A percentile compares a stretch with the other conserved stretches of the same genome.
phyloP scores from a whole-genome alignment of 225 moss, liverwort and hornwort genomes.

The Thuidium tamariscinum region DNA sequence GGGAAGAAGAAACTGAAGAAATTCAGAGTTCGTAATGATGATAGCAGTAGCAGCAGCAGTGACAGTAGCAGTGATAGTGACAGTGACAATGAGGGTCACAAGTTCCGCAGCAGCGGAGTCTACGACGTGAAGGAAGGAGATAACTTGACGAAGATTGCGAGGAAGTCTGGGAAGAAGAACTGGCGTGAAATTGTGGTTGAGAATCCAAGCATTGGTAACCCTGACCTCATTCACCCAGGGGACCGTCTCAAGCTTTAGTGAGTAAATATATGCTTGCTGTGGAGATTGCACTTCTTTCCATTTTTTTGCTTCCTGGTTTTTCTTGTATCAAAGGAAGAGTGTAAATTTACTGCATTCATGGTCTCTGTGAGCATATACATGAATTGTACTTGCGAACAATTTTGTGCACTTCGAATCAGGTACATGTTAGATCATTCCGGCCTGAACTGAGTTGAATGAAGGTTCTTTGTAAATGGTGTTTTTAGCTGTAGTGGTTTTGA shows the following conservation, averaged over 20 bases:
- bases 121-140: conserved; percentile 77
- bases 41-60: background rate
- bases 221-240: conserved; percentile 78
- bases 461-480: background rate
- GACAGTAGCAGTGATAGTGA: background rate
- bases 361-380: background rate
- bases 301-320: background rate
- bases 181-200: conserved; percentile 62
- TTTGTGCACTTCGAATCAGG: background rate
- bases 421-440: background rate
- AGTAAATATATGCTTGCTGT: background rate
- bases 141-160: conserved; percentile 65
- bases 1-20: background rate
- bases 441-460: background rate
- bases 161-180: conserved; percentile 35
- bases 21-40: background rate
- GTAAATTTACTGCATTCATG: conserved; percentile 22
- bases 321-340: conserved; percentile 18
- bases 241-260: conserved; percentile 56
- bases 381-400: background rate
- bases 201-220: conserved; percentile 58
- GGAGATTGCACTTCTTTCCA: background rate
- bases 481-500: background rate
- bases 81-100: background rate
- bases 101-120: background rate